Evolutionary conservation across 2,329 filamentous ascomycete species (phyloP), one percentile per base, ranked within the genome.

Genomic region (Penicillium sp.): DNA sequence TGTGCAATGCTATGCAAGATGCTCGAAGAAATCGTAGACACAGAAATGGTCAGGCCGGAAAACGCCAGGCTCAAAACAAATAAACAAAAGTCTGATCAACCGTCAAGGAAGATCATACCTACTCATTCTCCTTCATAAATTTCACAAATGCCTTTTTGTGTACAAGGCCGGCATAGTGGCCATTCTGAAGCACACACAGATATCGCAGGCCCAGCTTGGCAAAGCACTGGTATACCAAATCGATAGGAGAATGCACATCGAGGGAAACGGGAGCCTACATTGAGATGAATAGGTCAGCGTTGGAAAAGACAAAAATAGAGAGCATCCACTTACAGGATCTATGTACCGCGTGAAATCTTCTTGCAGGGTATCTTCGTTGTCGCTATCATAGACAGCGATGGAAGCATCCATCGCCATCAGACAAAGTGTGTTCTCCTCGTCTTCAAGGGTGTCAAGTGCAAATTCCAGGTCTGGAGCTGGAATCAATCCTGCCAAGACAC

Each of bases 91-190:
- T 50, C 26, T 19, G 46, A 49, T 29, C 55, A 52, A 53, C 24
- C 21, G 33, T n/a, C 19, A 24, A 56, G 55, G 47, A 5, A 50
- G 52, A 41, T 41, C 48, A n/a, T 48, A 29, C 71, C 64, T 88
- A 82, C 70, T 95, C 90, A 46, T 93, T 77, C 69, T 96, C 89
- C 64, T 93, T 91, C 75, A 96, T 89, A 71, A 96, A 97, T 74
- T 91, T 93, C 58, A 96, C 93, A 78, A 99, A 98, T 4, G 87
- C 88, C 80, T 99, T 99, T 80, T 98, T 98, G 75, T 99, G 95
- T 50, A 96, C 91, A 81, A 99, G 84, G 60, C 95, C 95, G 2
- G 90, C 90, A 75, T 91, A 99, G 59, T 86, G 86, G 24, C 95
- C 95, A 63, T 96, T 87, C 54, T 84, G 85, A 26, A 95, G 79